A percentile compares a stretch with the other conserved stretches of the same genome.
These are phyloP conservation scores for Dendryphion nanum DNA, from an alignment of 2,329 filamentous ascomycete genomes.

Conservation along the genomic window DNA sequence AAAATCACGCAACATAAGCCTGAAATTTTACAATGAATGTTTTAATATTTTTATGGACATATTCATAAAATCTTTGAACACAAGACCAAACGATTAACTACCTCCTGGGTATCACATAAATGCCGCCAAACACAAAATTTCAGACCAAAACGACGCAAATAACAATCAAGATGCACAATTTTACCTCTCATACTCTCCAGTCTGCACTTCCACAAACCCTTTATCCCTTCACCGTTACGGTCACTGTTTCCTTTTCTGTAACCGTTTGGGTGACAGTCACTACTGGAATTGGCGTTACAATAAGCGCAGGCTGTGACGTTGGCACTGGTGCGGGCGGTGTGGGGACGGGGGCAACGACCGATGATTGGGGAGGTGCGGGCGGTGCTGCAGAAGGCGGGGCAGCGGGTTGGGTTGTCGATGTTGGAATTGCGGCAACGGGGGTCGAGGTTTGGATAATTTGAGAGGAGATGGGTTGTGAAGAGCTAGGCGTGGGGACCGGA, in stretches of 20 bases:
- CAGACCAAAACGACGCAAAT: no score
- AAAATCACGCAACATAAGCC: no score
- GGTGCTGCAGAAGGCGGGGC: conserved; percentile 1
- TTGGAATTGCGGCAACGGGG: neutral
- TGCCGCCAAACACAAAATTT: no score
- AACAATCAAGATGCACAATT: no score
- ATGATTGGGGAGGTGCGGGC: conserved; percentile 1
- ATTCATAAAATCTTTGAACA: no score
- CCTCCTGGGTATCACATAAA: no score
- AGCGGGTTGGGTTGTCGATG: conserved; percentile 3
- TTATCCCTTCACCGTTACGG: no score
- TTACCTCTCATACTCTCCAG: no score
- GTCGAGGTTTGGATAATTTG: neutral
- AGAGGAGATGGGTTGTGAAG: neutral
- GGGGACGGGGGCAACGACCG: conserved; percentile 4
- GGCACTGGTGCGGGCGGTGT: conserved; percentile 6
- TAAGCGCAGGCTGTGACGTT: conserved; percentile 4
- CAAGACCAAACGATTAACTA: no score
- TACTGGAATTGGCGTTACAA: conserved; percentile 29
- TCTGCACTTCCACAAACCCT: no score
- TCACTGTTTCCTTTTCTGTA: conserved; percentile 29
- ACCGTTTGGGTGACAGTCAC: conserved; percentile 34
- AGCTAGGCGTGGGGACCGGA: neutral
- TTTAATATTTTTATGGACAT: no score
- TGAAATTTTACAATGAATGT: no score